Evolutionary conservation across 139 green algal species (phyloP).

Genomic region (Trebouxia sp.): DNA sequence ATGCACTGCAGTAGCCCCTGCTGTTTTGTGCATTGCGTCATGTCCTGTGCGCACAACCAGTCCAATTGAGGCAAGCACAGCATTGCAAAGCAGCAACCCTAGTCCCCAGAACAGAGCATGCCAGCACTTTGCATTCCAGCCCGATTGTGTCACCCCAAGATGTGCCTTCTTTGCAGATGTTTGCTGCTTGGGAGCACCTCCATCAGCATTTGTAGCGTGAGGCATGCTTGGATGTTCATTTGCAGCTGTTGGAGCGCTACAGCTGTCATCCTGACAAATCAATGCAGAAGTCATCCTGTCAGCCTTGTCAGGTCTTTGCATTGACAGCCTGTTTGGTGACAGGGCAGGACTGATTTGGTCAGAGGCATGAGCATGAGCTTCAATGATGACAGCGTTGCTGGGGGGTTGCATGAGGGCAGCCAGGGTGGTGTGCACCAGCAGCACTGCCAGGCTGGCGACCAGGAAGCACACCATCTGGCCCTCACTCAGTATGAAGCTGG

Average conservation of each 20-base stretch:
- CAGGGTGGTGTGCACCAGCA: slow-evolving; percentile 32
- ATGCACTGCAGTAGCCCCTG: neutral
- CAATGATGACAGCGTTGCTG: neutral
- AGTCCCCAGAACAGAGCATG: neutral
- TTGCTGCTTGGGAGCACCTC: no score
- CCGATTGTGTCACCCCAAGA: no score
- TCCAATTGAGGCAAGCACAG: neutral
- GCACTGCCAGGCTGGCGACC: slow-evolving; percentile 33
- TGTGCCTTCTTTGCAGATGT: no score
- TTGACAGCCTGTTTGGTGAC: no score
- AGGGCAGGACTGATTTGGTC: no score
- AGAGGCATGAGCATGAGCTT: neutral
- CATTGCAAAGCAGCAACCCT: slow-evolving; percentile 33
- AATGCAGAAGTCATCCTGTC: no score
- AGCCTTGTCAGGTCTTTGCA: no score
- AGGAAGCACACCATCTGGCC: slow-evolving; percentile 50
- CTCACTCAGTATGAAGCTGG: slow-evolving; percentile 62
- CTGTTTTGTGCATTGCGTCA: slow-evolving; percentile 33
- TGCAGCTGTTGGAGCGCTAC: no score
- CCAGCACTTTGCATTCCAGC: neutral
- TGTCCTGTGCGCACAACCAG: slow-evolving; percentile 19
- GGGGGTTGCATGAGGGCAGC: neutral
- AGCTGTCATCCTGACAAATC: no score
- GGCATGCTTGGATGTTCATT: no score
- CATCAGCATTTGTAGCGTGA: no score